phyloP scores from a whole-genome alignment of 805 yeast genomes.

The Metschnikowia kunwiensis region DNA sequence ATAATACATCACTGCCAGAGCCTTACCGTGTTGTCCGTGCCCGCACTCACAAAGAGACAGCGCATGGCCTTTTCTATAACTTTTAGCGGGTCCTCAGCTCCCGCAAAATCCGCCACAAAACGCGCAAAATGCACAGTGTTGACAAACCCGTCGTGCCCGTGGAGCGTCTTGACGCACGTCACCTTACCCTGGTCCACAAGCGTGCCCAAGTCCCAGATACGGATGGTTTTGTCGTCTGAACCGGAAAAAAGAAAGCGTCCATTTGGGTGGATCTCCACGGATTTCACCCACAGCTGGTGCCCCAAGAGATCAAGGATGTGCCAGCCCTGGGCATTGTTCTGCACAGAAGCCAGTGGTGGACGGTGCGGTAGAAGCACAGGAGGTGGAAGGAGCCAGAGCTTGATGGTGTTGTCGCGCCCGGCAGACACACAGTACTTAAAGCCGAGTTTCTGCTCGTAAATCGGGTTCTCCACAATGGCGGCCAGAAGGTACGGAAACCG shows the following conservation, averaged over 20 bases:
- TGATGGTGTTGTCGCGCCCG: conserved; percentile 72
- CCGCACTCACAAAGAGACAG: conserved; percentile 62
- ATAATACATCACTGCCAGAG: conserved; percentile 47
- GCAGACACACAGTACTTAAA: conserved; percentile 74
- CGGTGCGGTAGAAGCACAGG: conserved; percentile 57
- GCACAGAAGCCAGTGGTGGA: conserved; percentile 50
- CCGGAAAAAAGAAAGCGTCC: conserved; percentile 68
- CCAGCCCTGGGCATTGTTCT: conserved; percentile 57
- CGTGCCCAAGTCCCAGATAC: conserved; percentile 68
- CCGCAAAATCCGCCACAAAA: conserved; percentile 25
- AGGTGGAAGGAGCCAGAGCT: conserved; percentile 74
- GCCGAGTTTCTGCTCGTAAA: conserved; percentile 40
- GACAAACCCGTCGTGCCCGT: conserved; percentile 74
- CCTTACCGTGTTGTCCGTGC: conserved; percentile 53
- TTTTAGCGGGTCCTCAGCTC: conserved; percentile 2
- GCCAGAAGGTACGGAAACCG: conserved; percentile 33
- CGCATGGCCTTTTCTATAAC: conserved; percentile 49
- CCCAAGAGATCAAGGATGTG: conserved; percentile 59
- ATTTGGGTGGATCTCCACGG: conserved; percentile 67
- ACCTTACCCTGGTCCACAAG: conserved; percentile 43
- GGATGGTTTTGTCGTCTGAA: conserved; percentile 74
- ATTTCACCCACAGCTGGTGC: conserved; percentile 85
- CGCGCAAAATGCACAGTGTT: conserved; percentile 57
- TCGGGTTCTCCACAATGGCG: conserved; percentile 26
- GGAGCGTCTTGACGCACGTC: conserved; percentile 44